These are phyloP conservation scores for Dissoconium aciculare DNA, from an alignment of 2,329 filamentous ascomycete species.

Conservation along the genomic window DNA sequence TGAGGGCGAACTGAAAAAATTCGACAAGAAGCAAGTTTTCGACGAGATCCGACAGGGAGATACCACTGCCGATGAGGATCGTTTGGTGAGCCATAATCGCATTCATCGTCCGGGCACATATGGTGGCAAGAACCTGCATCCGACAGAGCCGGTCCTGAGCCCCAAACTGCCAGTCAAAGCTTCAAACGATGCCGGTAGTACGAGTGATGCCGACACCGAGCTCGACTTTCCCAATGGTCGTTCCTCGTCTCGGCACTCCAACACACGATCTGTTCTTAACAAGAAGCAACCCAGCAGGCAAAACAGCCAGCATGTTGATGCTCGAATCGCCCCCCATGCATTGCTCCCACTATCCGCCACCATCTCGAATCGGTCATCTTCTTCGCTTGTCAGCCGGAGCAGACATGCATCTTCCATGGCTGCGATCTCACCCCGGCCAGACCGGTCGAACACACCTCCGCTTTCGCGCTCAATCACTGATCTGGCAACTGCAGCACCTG, in stretches of 20 bases:
- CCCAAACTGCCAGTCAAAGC: conserved; percentile 23
- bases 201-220: conserved; percentile 24
- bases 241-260: conserved; percentile 20
- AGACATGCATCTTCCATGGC: conserved; percentile 13
- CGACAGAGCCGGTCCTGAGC: conserved; percentile 81
- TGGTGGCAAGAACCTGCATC: conserved; percentile 75
- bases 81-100: conserved; percentile 82
- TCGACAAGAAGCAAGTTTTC: conserved; percentile 85
- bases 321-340: conserved; percentile 17
- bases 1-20: conserved; percentile 74
- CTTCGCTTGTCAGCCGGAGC: conserved; percentile 12
- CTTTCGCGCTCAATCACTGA: conserved; percentile 15
- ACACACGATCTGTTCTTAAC: conserved; percentile 10
- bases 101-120: conserved; percentile 37
- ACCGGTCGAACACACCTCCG: conserved; percentile 19
- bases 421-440: conserved; percentile 17
- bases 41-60: conserved; percentile 84
- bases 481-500: conserved; percentile 11
- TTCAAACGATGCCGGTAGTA: conserved; percentile 18
- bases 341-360: conserved; percentile 20
- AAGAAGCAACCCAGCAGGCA: conserved; percentile 23
- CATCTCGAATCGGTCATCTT: conserved; percentile 14
- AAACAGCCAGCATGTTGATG: conserved; percentile 27
- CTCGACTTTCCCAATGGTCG: conserved; percentile 22
- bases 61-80: conserved; percentile 71